Base-by-base conservation (phyloP, 345 rosid species). In the Triadica sebifera region DNA sequence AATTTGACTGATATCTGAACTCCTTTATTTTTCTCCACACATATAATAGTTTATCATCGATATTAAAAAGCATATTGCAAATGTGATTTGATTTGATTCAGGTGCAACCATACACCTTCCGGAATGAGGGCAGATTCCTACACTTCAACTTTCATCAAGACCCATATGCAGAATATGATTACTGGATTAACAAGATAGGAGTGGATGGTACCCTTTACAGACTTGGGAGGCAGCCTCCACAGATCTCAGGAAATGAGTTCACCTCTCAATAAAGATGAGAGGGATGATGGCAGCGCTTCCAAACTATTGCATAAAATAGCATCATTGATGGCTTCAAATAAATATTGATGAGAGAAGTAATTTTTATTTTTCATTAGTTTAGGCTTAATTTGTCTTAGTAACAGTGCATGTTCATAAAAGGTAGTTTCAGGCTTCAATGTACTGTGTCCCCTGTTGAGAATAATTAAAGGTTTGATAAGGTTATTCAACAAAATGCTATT, bases 61-160 rank as follows among this genome's bases (percentile, higher is more conserved):
- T 29, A 29, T 2, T 29, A 55, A 11, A 55, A 55, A 55, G 9
- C 25, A 55, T 69, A 29, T 20, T 19, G 71, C 50, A 49, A 20
- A 68, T 51, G 49, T 56, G 72, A 43, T 22, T 19, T 47, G 34
- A 29, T 43, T 4, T 55, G 69, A 49, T 52, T 46, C 83, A 94
- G 98, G 98, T 92, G 73, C 98, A 95, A 69, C 91, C 99, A 0
- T 93, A 95, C 85, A 93, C 98, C 16, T 95, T 79, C 75, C 87
- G 99, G 8, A 86, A 89, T 12, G 98, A 93, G 82, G 86, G 86
- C 78, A 8, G 0, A 53, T 93, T 72, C 79, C 74, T 95, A 56
- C 96, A 88, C 83, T 84, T 78, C 29, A 49, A 85, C 71, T 94
- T 93, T 81, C 65, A 83, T 83, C 90, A 93, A 81, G 99, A 94